Evolutionary conservation across 1,284 basidiomycete species (phyloP).

Genomic region (Bjerkandera adusta): DNA sequence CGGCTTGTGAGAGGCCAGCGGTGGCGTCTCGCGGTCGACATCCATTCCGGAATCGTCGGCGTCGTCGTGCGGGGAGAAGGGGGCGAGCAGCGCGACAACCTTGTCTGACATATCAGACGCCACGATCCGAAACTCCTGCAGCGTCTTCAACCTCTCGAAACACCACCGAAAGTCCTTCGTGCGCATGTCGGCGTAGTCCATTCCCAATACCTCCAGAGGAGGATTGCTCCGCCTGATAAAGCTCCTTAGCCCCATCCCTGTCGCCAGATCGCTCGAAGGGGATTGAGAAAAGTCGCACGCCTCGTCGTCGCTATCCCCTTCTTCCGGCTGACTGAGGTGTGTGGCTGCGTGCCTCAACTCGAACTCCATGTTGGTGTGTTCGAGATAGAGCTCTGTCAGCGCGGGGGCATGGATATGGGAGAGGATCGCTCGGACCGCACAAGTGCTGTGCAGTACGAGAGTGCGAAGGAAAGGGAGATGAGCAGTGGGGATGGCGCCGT

Average conservation of each 20-base stretch:
- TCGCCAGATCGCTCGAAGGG: conserved; percentile 70
- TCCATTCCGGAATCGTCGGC: conserved; percentile 6
- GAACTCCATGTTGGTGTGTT: conserved; percentile 64
- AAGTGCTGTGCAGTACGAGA: conserved; percentile 55
- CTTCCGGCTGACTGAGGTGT: conserved; percentile 32
- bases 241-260: conserved; percentile 72
- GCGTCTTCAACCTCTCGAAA: conserved; percentile 49
- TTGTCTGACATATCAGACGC: conserved; percentile 77
- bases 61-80: conserved; percentile 25
- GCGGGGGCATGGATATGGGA: conserved; percentile 56
- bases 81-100: conserved; percentile 57
- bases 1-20: conserved; percentile 14
- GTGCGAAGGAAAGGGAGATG: conserved; percentile 52
- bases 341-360: conserved; percentile 31
- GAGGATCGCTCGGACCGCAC: conserved; percentile 60
- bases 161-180: conserved; percentile 73
- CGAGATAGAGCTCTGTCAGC: conserved; percentile 57
- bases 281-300: conserved; percentile 70
- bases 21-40: conserved; percentile 9
- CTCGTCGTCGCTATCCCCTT: conserved; percentile 72
- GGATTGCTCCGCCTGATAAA: conserved; percentile 57
- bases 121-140: conserved; percentile 67
- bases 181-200: conserved; percentile 78
- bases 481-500: conserved; percentile 37
- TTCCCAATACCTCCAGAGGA: conserved; percentile 60